Base-by-base conservation (phyloP, 139 green algal genomes). In the Coelastrella sp. region DNA sequence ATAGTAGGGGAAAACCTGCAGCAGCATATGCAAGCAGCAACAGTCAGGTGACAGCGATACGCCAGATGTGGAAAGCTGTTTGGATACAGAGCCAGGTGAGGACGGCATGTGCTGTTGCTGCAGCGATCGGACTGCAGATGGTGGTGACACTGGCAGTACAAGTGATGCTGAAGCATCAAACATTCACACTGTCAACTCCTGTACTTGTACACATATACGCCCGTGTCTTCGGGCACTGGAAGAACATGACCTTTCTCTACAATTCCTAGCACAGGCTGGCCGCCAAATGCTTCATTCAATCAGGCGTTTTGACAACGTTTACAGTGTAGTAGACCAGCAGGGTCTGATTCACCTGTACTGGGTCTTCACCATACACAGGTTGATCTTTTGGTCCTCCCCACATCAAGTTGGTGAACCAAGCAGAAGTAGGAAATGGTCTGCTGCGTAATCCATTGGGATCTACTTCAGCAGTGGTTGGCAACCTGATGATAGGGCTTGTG, bases 1-100 rank as follows among this genome's bases (percentile, higher is more conserved):
- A 21, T 77, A 40, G 68, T 77, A 77, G 17, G 68, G 38, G 38
- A 77, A 77, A 5, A 77, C 40, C 68, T 73, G 64, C 57, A 66
- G 62, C 62, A 71, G 62, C n/a, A 40, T 23, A n/a, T n/a, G n/a
- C n/a, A n/a, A n/a, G n/a, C n/a, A n/a, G n/a, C n/a, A n/a, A n/a
- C n/a, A n/a, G n/a, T n/a, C n/a, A n/a, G n/a, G n/a, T n/a, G n/a
- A n/a, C 7, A 67, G 15, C 15, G 27, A n/a, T 27, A 67, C 11
- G 15, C 59, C 11, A 67, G 23, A 32, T 67, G 17, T 67, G 59
- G 7, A n/a, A 21, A 67, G 7, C 7, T 21, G 59, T 67, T 67
- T n/a, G 11, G 32, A n/a, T n/a, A n/a, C n/a, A n/a, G n/a, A n/a
- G n/a, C n/a, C n/a, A 38, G 40, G 57, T 66, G 57, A 25, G 9